These are phyloP conservation scores for Trichoderma reesei DNA, from an alignment of 495 filamentous ascomycete genomes.

Conservation along the genomic window DNA sequence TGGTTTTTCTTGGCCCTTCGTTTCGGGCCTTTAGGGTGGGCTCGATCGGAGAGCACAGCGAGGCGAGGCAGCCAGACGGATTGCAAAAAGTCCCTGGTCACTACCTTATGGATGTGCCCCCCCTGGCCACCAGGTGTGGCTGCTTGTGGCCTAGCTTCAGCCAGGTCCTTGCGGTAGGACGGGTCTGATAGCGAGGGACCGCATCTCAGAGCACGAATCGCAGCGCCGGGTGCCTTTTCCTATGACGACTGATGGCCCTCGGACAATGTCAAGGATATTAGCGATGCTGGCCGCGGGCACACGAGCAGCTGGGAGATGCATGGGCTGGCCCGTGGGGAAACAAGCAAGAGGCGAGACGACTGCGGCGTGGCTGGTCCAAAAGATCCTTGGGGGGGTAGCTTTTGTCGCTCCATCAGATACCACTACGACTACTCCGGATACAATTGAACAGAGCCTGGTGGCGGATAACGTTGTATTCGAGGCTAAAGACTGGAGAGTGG, in stretches of 20 bases:
- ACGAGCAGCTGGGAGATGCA: not conserved
- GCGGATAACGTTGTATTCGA: slow-evolving; percentile 1
- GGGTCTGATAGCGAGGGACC: not conserved
- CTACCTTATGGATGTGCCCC: not conserved
- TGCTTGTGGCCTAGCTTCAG: not conserved
- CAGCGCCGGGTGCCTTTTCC: not conserved
- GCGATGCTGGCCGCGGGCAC: not conserved
- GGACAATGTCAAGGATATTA: not conserved
- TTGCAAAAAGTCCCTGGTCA: not conserved
- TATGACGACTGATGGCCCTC: not conserved
- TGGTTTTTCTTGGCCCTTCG: not conserved
- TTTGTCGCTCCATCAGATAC: not conserved
- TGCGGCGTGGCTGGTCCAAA: not conserved
- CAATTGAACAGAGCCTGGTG: not conserved
- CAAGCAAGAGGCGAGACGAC: not conserved
- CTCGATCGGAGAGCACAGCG: not conserved
- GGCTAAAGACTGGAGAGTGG: not conserved
- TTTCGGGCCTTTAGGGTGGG: not conserved
- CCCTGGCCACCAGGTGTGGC: not conserved
- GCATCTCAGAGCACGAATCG: slow-evolving; percentile 1
- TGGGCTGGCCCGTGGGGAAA: slow-evolving; percentile 2
- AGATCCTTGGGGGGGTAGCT: not conserved
- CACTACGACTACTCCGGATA: not conserved
- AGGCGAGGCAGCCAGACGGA: not conserved
- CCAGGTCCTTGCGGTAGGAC: not conserved